Base-by-base conservation (phyloP, 2,329 filamentous ascomycete species). In the Ascochyta koolunga region DNA sequence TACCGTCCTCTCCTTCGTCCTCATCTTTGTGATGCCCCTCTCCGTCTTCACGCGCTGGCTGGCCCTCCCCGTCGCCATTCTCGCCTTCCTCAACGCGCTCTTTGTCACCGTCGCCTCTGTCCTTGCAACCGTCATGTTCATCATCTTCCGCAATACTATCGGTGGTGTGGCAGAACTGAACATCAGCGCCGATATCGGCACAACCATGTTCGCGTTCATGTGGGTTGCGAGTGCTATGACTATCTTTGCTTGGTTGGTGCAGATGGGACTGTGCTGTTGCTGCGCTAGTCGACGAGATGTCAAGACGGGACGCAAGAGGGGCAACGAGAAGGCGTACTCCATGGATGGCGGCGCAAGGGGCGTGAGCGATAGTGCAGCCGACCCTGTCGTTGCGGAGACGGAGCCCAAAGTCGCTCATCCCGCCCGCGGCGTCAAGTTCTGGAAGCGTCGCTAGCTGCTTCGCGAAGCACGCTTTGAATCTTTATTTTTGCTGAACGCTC, bases 171-270 rank as follows among this genome's bases (percentile, higher is more conserved):
- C 83, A 2, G 86, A 90, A 53, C 79, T 97, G 46, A 95, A 96
- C 73, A 92, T 97, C 63, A 72, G 77, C 9, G 89, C 88, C 3
- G 76, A 82, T 3, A 78, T 96, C 29, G 92, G 92, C 5, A 76
- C 73, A 31, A 82, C 85, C 61, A 93, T 96, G 89, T 84, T 96
- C 66, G 89, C 79, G 0, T 96, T 96, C 69, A 93, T 96, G 88
- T 98, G 93, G 93, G 83, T 91, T 24, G 90, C 88, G 0, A 83
- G 86, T 0, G 84, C 80, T 0, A 84, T 88, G 56, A 83, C 85
- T 1, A 76, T 91, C 5, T 67, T 93, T 18, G 88, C 88, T 0
- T 93, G 90, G 71, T 48, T 80, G 9, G 79, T 96, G 18, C 90
- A 96, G 72, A 78, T 89, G 24, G 85, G 87, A 27, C 82, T 93